Percentiles rank a stretch among this genome's conserved stretches.
These are phyloP conservation scores for Crithidia sp. DNA, from an alignment of 208 protist species.

Conservation along the genomic window DNA sequence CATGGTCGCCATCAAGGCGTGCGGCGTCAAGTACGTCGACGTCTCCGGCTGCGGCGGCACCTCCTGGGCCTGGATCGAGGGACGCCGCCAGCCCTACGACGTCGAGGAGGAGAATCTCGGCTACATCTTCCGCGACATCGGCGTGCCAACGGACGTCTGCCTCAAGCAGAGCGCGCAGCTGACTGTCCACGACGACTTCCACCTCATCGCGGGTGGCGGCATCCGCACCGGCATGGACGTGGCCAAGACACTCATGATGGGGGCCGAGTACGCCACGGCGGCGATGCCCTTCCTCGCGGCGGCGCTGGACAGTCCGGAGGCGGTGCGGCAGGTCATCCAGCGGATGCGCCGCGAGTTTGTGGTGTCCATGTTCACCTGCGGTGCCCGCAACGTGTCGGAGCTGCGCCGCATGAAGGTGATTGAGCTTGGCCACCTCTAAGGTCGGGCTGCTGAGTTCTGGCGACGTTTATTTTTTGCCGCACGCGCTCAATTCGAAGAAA, in stretches of 20 bases:
- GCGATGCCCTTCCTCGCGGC: constrained; percentile 91
- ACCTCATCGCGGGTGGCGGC: constrained; percentile 89
- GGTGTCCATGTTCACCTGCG: constrained; percentile 91
- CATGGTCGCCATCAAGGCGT: constrained; percentile 64
- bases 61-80: constrained; percentile 94
- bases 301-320: constrained; percentile 74
- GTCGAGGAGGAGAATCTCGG: constrained; percentile 80
- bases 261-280: constrained; percentile 78
- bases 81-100: constrained; percentile 65
- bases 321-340: constrained; percentile 77
- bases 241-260: constrained; percentile 87
- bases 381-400: constrained; percentile 76
- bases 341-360: constrained; percentile 73
- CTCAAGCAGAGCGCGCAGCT: constrained; percentile 65
- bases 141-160: constrained; percentile 86
- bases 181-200: constrained; percentile 47
- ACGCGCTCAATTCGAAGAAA: too few species aligned
- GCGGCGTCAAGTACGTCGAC: constrained; percentile 89
- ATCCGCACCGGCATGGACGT: constrained; percentile 90
- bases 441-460: too few species aligned
- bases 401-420: constrained; percentile 63
- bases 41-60: constrained; percentile 91
- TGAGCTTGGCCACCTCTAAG: constrained; percentile 47
- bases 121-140: constrained; percentile 89
- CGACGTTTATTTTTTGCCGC: background rate